Evolutionary conservation across 2,329 filamentous ascomycete species (phyloP).

Genomic region (Colletotrichum sp.): DNA sequence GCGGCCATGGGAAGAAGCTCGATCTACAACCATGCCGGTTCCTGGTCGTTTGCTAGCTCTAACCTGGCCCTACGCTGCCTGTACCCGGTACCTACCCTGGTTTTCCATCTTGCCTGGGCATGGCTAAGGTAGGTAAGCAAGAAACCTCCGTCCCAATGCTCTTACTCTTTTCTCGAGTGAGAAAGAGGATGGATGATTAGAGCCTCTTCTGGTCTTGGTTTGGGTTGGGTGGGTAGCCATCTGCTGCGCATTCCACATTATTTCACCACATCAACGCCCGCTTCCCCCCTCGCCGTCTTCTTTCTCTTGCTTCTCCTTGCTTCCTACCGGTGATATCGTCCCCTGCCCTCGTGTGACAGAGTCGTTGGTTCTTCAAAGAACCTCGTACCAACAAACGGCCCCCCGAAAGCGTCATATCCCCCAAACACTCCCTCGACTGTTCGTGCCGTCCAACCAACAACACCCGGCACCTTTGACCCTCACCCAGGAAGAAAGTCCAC

Average conservation of each 20-base stretch:
- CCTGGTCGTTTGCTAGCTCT: neutral
- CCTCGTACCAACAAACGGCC: neutral
- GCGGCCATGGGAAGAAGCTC: neutral
- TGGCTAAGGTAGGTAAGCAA: neutral
- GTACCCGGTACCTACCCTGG: neutral
- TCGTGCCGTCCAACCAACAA: slow-evolving; percentile 7
- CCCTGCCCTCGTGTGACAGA: neutral
- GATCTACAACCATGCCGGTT: neutral
- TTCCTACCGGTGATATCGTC: neutral
- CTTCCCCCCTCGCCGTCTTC: neutral
- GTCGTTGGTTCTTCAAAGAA: neutral
- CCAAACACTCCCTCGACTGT: neutral
- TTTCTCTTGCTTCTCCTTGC: neutral
- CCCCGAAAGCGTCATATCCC: neutral
- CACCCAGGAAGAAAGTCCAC: neutral
- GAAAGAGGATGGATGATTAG: slow-evolving; percentile 1
- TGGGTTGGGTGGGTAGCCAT: neutral
- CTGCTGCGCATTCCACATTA: neutral
- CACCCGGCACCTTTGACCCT: slow-evolving; percentile 10
- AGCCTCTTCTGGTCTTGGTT: neutral
- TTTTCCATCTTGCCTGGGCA: neutral
- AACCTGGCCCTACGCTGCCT: neutral
- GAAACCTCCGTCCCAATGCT: neutral
- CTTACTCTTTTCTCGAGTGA: neutral
- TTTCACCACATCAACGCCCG: neutral